Evolutionary conservation across 495 filamentous ascomycete genomes (phyloP).

Genomic region (Annulohypoxylon moriforme): DNA sequence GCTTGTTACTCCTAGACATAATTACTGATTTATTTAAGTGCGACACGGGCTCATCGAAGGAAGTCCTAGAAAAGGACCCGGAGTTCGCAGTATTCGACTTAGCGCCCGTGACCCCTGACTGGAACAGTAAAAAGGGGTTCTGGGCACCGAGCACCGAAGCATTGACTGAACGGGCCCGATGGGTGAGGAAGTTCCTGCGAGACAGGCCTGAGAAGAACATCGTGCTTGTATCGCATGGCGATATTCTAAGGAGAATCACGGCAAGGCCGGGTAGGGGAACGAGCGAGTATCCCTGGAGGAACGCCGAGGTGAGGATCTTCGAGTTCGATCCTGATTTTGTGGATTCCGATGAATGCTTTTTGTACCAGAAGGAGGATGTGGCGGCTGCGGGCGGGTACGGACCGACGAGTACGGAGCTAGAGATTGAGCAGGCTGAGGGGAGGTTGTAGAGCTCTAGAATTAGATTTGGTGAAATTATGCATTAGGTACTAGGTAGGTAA

Average conservation of each 20-base stretch:
- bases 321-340: slow-evolving; percentile 56
- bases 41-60: slow-evolving; percentile 50
- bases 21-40: slow-evolving; percentile 26
- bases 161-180: slow-evolving; percentile 22
- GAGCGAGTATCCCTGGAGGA: slow-evolving; percentile 56
- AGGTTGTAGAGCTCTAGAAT: slow-evolving; percentile 8
- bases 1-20: too few relatives aligned
- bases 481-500: background rate
- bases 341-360: slow-evolving; percentile 37
- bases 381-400: slow-evolving; percentile 43
- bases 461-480: background rate
- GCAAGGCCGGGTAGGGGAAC: slow-evolving; percentile 45
- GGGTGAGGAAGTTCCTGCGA: slow-evolving; percentile 49
- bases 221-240: slow-evolving; percentile 68
- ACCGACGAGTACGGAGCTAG: slow-evolving; percentile 41
- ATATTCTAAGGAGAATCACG: slow-evolving; percentile 58
- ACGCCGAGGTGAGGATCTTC: slow-evolving; percentile 70
- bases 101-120: slow-evolving; percentile 36
- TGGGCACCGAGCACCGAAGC: slow-evolving; percentile 31
- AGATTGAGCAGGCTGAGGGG: slow-evolving; percentile 26
- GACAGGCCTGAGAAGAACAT: slow-evolving; percentile 65
- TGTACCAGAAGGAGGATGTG: slow-evolving; percentile 38
- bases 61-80: slow-evolving; percentile 34
- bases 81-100: slow-evolving; percentile 42
- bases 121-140: slow-evolving; percentile 40